Evolutionary conservation across 2,329 filamentous ascomycete genomes (phyloP).

Genomic region (Verticillium nonalfalfae): DNA sequence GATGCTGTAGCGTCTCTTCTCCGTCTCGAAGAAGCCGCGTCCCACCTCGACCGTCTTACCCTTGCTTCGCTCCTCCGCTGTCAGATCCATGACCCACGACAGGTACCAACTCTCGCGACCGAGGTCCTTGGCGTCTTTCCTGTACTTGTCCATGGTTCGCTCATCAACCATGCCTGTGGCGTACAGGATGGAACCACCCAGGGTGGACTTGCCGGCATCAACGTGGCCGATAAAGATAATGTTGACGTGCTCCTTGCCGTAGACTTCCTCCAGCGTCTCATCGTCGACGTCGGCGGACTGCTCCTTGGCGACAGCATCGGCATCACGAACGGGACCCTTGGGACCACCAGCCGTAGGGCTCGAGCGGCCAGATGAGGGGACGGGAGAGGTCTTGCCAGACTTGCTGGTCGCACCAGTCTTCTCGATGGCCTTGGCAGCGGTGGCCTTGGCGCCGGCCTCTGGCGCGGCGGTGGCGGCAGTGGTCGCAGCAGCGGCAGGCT

Average conservation of each 20-base stretch:
- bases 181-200: conserved; percentile 90
- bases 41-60: conserved; percentile 98
- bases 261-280: conserved; percentile 83
- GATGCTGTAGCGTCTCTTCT: conserved; percentile 93
- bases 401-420: conserved; percentile 66
- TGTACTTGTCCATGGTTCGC: conserved; percentile 96
- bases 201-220: conserved; percentile 94
- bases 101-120: conserved; percentile 98
- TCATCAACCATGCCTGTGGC: conserved; percentile 99
- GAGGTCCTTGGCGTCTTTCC: conserved; percentile 90
- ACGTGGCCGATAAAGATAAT: conserved; percentile 98
- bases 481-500: conserved; percentile 22
- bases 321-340: conserved; percentile 50
- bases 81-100: conserved; percentile 96
- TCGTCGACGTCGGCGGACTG: conserved; percentile 68
- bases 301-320: conserved; percentile 79
- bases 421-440: conserved; percentile 83
- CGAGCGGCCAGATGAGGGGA: conserved; percentile 76
- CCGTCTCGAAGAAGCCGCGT: conserved; percentile 92
- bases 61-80: conserved; percentile 91
- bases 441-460: conserved; percentile 75
- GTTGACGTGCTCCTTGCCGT: conserved; percentile 89
- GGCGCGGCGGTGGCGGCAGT: conserved; percentile 19
- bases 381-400: conserved; percentile 70
- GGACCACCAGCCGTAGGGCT: conserved; percentile 65